Conservation (phyloP, 306 rosid species). For the Quercus suber region DNA sequence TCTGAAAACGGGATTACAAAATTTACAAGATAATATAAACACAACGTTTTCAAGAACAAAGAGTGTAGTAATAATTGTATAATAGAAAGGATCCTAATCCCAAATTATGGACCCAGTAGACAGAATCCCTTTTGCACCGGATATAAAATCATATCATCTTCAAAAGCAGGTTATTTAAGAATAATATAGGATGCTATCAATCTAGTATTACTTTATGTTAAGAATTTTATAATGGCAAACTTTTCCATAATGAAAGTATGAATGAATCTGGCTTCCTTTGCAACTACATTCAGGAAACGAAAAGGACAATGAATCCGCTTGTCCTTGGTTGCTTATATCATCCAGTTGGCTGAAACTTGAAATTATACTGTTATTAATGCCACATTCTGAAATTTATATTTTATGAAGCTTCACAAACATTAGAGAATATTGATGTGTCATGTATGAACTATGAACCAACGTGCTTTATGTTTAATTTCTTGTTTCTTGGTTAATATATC, state of each 20-base stretch:
- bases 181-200: neutral
- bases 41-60: no score
- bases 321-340: neutral
- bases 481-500: no score
- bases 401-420: no score
- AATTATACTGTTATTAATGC: no score
- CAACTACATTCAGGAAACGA: constrained; percentile 22
- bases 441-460: no score
- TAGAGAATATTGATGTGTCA: no score
- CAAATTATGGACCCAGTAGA: neutral
- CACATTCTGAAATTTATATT: no score
- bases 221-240: neutral
- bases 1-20: no score
- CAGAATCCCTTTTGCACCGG: neutral
- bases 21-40: no score
- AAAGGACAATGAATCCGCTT: constrained; percentile 3
- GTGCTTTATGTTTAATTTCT: no score
- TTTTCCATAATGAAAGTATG: neutral
- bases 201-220: neutral
- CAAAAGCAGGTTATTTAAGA: neutral
- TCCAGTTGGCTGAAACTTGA: neutral
- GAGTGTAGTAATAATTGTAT: no score
- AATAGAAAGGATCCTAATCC: neutral
- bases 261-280: constrained; percentile 37
- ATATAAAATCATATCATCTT: neutral